phyloP scores from a whole-genome alignment of 768 basidiomycete genomes.

The Mycena maculata region DNA sequence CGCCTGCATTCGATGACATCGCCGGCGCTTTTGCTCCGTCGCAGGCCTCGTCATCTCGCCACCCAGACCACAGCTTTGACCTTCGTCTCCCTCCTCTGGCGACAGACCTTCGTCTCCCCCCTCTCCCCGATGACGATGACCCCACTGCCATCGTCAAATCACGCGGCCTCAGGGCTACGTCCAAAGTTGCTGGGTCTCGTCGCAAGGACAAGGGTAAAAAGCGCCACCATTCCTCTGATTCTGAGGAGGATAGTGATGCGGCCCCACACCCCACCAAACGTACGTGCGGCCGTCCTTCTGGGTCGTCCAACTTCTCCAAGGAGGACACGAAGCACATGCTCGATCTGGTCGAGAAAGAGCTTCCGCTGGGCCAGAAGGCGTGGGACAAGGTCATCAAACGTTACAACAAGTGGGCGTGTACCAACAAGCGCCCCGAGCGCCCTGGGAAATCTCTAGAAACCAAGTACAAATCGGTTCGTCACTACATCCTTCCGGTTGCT shows the following conservation, averaged over 20 bases:
- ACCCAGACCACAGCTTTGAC: too few species aligned
- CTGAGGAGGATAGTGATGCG: neutral
- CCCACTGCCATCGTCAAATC: neutral
- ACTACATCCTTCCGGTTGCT: neutral
- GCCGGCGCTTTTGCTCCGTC: too few species aligned
- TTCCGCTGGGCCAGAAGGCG: neutral
- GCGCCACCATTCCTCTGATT: neutral
- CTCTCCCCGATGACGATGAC: too few species aligned
- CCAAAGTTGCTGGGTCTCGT: neutral
- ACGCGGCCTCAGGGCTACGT: neutral
- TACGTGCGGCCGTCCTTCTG: neutral
- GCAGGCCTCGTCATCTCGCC: neutral
- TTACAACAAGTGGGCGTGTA: neutral
- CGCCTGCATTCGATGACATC: too few species aligned
- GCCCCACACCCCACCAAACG: neutral
- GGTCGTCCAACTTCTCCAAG: neutral
- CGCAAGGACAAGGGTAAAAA: conserved; percentile 8
- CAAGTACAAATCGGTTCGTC: neutral
- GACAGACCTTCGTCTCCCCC: too few species aligned
- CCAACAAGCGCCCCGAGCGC: neutral
- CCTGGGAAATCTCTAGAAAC: neutral
- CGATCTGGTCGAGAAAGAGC: neutral
- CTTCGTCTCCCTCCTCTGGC: too few species aligned
- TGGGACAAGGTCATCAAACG: neutral
- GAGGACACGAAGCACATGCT: neutral